phyloP scores from a whole-genome alignment of 805 yeast genomes.

The Scheffersomyces spartinae region DNA sequence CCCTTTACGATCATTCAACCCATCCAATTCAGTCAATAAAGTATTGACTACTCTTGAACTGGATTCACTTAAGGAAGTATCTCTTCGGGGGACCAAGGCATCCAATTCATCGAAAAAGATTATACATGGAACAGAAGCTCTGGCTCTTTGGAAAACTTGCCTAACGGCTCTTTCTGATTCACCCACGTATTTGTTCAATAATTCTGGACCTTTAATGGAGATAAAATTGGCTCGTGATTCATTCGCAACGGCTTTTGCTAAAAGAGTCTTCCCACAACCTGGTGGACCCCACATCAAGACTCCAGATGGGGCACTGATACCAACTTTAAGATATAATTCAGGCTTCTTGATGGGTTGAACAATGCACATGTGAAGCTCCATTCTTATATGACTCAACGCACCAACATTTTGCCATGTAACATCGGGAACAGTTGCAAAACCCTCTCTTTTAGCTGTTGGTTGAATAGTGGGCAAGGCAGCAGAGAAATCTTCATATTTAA shows the following conservation, averaged over 20 bases:
- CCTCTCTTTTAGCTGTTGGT: slow-evolving; percentile 96
- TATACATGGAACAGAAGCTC: slow-evolving; percentile 89
- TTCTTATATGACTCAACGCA: slow-evolving; percentile 67
- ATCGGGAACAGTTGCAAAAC: slow-evolving; percentile 97
- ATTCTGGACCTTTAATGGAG: slow-evolving; percentile 91
- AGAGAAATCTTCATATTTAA: slow-evolving; percentile 69
- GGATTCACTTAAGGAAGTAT: slow-evolving; percentile 75
- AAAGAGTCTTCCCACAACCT: slow-evolving; percentile 93
- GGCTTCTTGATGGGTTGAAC: slow-evolving; percentile 95
- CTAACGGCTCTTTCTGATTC: slow-evolving; percentile 91
- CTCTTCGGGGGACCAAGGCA: slow-evolving; percentile 92
- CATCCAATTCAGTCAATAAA: slow-evolving; percentile 86
- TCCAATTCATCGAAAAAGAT: slow-evolving; percentile 94
- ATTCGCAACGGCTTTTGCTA: slow-evolving; percentile 97
- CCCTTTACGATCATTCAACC: slow-evolving; percentile 84
- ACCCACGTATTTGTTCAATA: slow-evolving; percentile 90
- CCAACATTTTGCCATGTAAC: slow-evolving; percentile 95
- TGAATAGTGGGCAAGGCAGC: slow-evolving; percentile 86
- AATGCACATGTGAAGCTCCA: slow-evolving; percentile 92
- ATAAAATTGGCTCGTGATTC: slow-evolving; percentile 95
- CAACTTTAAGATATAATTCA: slow-evolving; percentile 78
- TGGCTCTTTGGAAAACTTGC: slow-evolving; percentile 85
- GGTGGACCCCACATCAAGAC: slow-evolving; percentile 99
- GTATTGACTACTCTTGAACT: slow-evolving; percentile 93
- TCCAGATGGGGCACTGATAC: slow-evolving; percentile 94